Conservation (phyloP, 176 grass and related monocot genomes). For the Avena eriantha region DNA sequence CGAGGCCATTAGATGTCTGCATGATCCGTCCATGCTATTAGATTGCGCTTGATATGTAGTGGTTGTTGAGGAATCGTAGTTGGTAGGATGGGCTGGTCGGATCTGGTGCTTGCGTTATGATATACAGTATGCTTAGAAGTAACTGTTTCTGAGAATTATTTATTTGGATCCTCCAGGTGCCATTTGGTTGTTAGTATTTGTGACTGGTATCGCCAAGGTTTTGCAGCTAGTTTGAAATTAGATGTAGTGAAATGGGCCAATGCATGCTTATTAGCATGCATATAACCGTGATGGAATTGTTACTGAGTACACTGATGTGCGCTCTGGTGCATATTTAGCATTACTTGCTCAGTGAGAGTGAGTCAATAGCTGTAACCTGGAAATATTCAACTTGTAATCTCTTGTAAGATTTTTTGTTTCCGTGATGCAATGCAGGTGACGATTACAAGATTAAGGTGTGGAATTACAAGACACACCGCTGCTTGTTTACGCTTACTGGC, state of each 20-base stretch:
- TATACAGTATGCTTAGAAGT: background rate
- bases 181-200: background rate
- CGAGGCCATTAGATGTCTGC: background rate
- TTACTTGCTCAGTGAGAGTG: background rate
- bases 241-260: slow-evolving; percentile 5
- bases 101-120: slow-evolving; percentile 38
- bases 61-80: slow-evolving; percentile 22
- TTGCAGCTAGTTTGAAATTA: background rate
- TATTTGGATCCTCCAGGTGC: background rate
- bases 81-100: slow-evolving; percentile 38
- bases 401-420: no score
- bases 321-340: background rate
- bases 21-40: slow-evolving; percentile 22
- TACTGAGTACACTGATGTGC: background rate
- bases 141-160: slow-evolving; percentile 27
- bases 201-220: background rate
- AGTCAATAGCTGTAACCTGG: background rate
- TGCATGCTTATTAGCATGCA: background rate
- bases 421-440: slow-evolving; percentile 68
- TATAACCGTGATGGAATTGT: background rate
- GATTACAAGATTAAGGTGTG: slow-evolving; percentile 99
- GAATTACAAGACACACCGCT: slow-evolving; percentile 99
- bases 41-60: slow-evolving; percentile 12
- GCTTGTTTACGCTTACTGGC: slow-evolving; percentile 94
- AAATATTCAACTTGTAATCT: background rate